Conservation (phyloP, 805 yeast species). For the Starmerella khaoyaiensis region DNA sequence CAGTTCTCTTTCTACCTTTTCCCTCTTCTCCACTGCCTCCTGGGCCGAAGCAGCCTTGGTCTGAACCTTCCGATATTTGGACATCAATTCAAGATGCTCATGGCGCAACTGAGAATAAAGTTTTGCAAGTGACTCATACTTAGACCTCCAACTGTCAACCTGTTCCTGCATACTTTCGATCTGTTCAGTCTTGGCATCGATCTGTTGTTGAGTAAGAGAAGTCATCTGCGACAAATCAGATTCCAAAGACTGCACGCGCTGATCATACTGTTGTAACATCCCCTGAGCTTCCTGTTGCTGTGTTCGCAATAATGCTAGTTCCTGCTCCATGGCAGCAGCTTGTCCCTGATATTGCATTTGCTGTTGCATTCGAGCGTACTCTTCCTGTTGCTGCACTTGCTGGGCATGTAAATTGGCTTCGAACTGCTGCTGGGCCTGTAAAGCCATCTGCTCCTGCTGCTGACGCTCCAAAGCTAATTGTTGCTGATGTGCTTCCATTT, state of each 20-base stretch:
- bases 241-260: constrained; percentile 70
- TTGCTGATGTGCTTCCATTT: constrained; percentile 46
- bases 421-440: constrained; percentile 53
- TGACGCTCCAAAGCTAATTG: constrained; percentile 48
- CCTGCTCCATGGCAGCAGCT: constrained; percentile 71
- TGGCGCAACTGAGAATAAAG: constrained; percentile 82
- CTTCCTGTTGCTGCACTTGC: constrained; percentile 60
- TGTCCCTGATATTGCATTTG: constrained; percentile 69
- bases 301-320: constrained; percentile 55
- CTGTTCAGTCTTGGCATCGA: constrained; percentile 65
- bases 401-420: constrained; percentile 65
- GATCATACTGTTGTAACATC: constrained; percentile 75
- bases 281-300: constrained; percentile 80
- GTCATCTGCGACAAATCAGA: constrained; percentile 50
- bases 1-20: constrained; percentile 66
- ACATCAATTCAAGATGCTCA: constrained; percentile 70
- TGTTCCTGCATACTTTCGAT: constrained; percentile 59
- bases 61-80: constrained; percentile 67
- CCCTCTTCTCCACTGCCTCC: constrained; percentile 75
- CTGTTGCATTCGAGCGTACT: constrained; percentile 34
- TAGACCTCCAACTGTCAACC: constrained; percentile 61
- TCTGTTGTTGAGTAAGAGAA: constrained; percentile 55
- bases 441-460: constrained; percentile 54
- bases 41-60: constrained; percentile 82
- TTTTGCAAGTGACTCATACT: constrained; percentile 81